phyloP scores from a whole-genome alignment of 169 alveolate species.

The Eimeria tenella region DNA sequence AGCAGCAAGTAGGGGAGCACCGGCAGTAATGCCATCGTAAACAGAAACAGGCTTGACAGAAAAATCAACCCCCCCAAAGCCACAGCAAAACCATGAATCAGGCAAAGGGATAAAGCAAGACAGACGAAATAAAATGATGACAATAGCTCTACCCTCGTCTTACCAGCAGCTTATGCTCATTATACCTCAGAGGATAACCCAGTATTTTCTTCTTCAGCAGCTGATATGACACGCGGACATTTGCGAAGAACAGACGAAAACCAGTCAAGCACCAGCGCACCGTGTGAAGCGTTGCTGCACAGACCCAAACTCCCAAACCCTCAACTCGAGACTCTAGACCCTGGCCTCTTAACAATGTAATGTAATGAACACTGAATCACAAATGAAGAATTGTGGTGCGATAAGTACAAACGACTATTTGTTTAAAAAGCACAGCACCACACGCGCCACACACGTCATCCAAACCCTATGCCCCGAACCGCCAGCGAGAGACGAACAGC shows the following conservation, averaged over 20 bases:
- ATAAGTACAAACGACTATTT: no score
- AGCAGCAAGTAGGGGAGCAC: neutral
- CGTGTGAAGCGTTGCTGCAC: slow-evolving; percentile 66
- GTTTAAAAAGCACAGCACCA: no score
- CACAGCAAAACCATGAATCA: neutral
- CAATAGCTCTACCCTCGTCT: neutral
- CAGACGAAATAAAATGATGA: neutral
- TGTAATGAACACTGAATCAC: neutral
- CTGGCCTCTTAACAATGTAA: slow-evolving; percentile 10
- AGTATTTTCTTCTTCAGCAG: slow-evolving; percentile 77
- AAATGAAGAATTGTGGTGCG: neutral
- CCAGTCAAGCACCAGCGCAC: slow-evolving; percentile 79
- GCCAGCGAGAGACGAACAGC: neutral
- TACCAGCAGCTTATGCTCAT: slow-evolving; percentile 89
- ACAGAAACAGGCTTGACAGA: neutral
- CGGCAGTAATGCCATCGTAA: neutral
- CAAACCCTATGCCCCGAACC: no score
- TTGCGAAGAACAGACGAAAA: slow-evolving; percentile 77
- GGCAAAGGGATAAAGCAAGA: neutral
- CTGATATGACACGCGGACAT: slow-evolving; percentile 79
- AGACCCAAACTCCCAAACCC: neutral
- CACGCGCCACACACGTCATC: no score
- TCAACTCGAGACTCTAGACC: slow-evolving; percentile 25
- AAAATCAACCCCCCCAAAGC: neutral
- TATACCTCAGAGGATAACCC: slow-evolving; percentile 89